These are phyloP conservation scores for Omphalotus guepiniiformis DNA, from an alignment of 768 basidiomycete species.

Conservation along the genomic window DNA sequence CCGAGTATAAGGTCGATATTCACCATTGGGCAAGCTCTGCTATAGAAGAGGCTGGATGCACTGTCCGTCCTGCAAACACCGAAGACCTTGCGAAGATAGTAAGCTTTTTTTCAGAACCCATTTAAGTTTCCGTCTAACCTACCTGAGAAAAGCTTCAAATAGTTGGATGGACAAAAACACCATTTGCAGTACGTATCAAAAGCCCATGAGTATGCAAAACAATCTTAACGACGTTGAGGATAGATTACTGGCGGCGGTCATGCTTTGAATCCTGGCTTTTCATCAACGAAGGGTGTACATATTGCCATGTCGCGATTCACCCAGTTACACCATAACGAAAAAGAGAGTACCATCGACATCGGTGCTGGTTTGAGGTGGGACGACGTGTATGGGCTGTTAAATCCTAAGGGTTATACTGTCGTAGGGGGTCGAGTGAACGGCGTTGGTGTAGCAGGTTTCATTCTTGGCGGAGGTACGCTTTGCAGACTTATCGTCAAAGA, in stretches of 20 bases:
- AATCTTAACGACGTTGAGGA: background rate
- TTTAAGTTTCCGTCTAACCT: background rate
- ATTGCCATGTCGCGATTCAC: conserved; percentile 29
- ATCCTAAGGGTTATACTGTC: conserved; percentile 30
- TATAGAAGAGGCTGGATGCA: background rate
- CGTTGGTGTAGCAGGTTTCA: conserved; percentile 35
- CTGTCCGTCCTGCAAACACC: background rate
- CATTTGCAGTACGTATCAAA: conserved; percentile 9
- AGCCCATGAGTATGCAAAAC: background rate
- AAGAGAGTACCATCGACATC: conserved; percentile 14
- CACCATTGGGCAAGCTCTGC: background rate
- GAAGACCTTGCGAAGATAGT: background rate
- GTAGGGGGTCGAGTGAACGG: conserved; percentile 39
- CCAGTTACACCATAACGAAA: conserved; percentile 17
- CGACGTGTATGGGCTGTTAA: conserved; percentile 36
- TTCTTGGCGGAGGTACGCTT: conserved; percentile 34
- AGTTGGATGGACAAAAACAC: conserved; percentile 7
- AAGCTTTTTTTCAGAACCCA: background rate
- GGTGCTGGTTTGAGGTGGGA: conserved; percentile 32
- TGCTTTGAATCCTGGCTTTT: conserved; percentile 29
- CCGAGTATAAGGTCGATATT: background rate
- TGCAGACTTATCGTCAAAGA: background rate
- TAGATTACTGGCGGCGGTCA: conserved; percentile 38
- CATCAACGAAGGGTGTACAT: conserved; percentile 35
- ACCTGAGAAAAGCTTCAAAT: conserved; percentile 11